Percentiles rank a stretch among this genome's conserved stretches.
phyloP scores from a whole-genome alignment of 768 basidiomycete species.

The Lactarius deliciosus region DNA sequence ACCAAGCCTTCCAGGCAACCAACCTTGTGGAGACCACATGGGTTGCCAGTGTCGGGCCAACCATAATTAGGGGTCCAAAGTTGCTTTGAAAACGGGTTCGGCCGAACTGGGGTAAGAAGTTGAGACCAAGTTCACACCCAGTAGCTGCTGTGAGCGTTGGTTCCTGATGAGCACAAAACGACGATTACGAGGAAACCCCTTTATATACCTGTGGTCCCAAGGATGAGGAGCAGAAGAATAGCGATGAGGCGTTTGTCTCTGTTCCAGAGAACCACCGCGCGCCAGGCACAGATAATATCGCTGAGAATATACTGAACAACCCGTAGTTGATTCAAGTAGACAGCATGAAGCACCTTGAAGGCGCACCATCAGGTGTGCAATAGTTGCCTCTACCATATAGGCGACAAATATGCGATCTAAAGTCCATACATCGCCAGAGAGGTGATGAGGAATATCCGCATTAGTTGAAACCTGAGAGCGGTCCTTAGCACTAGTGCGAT shows the following conservation, averaged over 20 bases:
- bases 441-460: not conserved
- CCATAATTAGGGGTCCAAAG: not conserved
- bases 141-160: not conserved
- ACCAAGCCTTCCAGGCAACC: not conserved
- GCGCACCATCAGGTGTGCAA: not conserved
- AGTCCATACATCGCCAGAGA: not conserved
- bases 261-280: slow-evolving; percentile 1
- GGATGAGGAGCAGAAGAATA: not conserved
- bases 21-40: slow-evolving; percentile 1
- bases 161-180: not conserved
- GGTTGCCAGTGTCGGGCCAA: not conserved
- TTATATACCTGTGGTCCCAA: not conserved
- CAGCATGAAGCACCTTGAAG: no score
- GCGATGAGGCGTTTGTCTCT: not conserved
- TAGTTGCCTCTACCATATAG: not conserved
- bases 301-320: not conserved
- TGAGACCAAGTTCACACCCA: not conserved
- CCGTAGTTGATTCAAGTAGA: not conserved
- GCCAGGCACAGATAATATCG: not conserved
- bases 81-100: not conserved
- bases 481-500: not conserved
- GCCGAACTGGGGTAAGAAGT: not conserved
- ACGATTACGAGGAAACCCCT: not conserved
- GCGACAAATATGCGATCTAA: no score
- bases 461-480: not conserved